Conservation (phyloP, 108 stramenopile genomes). For the Asterionellopsis glacialis region DNA sequence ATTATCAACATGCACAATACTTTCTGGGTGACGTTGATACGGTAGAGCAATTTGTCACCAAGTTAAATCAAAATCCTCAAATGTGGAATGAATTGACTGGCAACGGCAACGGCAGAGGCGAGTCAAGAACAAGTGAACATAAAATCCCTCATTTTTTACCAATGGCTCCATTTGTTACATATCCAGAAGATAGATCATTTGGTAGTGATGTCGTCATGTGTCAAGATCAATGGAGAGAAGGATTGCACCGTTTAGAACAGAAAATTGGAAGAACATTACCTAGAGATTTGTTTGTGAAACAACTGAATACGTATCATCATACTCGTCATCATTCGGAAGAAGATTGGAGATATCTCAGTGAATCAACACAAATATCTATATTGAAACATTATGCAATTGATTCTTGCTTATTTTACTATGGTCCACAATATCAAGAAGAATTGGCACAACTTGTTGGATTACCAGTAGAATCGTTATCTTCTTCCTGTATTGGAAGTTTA, state of each 20-base stretch:
- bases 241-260: background rate
- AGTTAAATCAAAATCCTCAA: background rate
- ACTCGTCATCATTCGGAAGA: background rate
- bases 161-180: background rate
- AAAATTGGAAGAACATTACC: background rate
- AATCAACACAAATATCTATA: background rate
- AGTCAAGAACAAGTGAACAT: too few species aligned
- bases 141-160: background rate
- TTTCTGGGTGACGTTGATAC: background rate
- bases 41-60: background rate
- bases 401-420: background rate
- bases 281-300: too few species aligned
- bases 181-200: background rate
- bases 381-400: background rate
- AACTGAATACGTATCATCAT: too few species aligned
- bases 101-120: too few species aligned
- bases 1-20: background rate
- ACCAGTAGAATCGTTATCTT: too few species aligned
- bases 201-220: slow-evolving; percentile 4
- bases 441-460: too few species aligned
- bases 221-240: slow-evolving; percentile 1
- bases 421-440: background rate
- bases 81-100: background rate
- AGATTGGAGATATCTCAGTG: background rate
- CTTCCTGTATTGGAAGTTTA: too few species aligned